These are phyloP conservation scores for Xerocomus minutiporus DNA, from an alignment of 1,284 basidiomycete genomes.

Conservation along the genomic window DNA sequence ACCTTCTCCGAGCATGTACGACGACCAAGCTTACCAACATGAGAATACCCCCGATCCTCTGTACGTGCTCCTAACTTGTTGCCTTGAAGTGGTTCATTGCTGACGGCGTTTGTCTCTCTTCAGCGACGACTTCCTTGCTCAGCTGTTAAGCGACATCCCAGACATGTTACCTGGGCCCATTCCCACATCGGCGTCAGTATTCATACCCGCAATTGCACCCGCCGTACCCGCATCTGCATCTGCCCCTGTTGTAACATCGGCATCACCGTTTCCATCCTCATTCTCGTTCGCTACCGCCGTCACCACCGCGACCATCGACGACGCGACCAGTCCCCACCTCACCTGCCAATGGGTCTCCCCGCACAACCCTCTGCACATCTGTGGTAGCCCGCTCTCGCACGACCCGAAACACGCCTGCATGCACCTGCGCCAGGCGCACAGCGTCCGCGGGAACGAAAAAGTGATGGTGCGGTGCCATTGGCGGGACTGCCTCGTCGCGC, in stretches of 20 bases:
- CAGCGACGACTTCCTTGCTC: slow-evolving; percentile 18
- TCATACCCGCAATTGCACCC: not conserved
- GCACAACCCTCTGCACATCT: not conserved
- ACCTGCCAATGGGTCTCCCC: slow-evolving; percentile 13
- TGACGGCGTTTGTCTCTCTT: not conserved
- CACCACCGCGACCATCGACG: not conserved
- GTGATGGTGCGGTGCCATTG: slow-evolving; percentile 10
- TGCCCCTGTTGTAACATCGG: not conserved
- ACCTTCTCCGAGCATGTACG: slow-evolving; percentile 6
- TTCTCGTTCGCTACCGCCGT: not conserved
- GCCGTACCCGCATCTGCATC: not conserved
- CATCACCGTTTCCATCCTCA: not conserved
- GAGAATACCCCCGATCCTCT: slow-evolving; percentile 5
- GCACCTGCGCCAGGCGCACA: slow-evolving; percentile 14
- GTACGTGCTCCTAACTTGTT: slow-evolving; percentile 3
- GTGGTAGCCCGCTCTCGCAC: slow-evolving; percentile 3
- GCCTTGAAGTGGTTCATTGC: not conserved
- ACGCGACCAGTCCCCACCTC: not conserved
- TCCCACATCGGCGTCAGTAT: no score
- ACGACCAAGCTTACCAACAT: not conserved
- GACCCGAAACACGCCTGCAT: slow-evolving; percentile 7
- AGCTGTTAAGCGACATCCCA: slow-evolving; percentile 10
- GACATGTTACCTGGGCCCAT: not conserved
- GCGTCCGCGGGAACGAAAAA: slow-evolving; percentile 19
- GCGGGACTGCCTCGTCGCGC: slow-evolving; percentile 7